A percentile compares a stretch with the other conserved stretches of the same genome.
These are phyloP conservation scores for Boletus subcaerulescens DNA, from an alignment of 768 basidiomycete genomes.

Conservation along the genomic window DNA sequence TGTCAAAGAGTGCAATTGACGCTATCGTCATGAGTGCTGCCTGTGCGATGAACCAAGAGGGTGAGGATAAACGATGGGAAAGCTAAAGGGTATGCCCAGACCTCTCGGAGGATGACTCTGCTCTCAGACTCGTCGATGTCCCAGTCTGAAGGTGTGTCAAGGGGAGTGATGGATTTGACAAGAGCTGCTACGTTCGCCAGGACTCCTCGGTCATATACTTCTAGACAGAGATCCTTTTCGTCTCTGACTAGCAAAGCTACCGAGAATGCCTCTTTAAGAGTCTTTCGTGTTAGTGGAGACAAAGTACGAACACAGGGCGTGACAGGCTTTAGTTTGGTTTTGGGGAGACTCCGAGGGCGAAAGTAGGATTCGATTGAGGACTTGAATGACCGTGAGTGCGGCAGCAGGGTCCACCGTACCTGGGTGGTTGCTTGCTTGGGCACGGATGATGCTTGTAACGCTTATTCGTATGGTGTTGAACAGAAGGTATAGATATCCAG, in stretches of 20 bases:
- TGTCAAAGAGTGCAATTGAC: constrained; percentile 66
- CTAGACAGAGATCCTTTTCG: constrained; percentile 60
- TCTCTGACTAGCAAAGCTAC: constrained; percentile 69
- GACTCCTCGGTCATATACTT: constrained; percentile 69
- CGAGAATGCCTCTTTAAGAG: neutral
- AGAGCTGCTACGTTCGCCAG: constrained; percentile 52
- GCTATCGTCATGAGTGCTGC: constrained; percentile 74
- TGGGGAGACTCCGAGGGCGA: constrained; percentile 40
- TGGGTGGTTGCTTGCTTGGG: constrained; percentile 34
- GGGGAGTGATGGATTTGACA: constrained; percentile 53
- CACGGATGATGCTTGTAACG: constrained; percentile 60
- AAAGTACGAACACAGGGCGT: constrained; percentile 60
- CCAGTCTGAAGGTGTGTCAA: constrained; percentile 46
- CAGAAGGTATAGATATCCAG: neutral
- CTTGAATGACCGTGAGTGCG: constrained; percentile 62
- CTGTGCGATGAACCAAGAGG: constrained; percentile 33
- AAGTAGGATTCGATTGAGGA: constrained; percentile 59
- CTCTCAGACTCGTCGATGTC: constrained; percentile 71
- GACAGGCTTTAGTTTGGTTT: constrained; percentile 66
- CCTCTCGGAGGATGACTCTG: constrained; percentile 58
- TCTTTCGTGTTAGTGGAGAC: neutral
- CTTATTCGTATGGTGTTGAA: constrained; percentile 31
- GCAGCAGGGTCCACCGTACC: constrained; percentile 42
- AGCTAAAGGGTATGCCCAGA: constrained; percentile 23
- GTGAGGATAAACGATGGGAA: neutral